Evolutionary conservation across 345 rosid genomes (phyloP).

Genomic region (Corchorus capsularis): DNA sequence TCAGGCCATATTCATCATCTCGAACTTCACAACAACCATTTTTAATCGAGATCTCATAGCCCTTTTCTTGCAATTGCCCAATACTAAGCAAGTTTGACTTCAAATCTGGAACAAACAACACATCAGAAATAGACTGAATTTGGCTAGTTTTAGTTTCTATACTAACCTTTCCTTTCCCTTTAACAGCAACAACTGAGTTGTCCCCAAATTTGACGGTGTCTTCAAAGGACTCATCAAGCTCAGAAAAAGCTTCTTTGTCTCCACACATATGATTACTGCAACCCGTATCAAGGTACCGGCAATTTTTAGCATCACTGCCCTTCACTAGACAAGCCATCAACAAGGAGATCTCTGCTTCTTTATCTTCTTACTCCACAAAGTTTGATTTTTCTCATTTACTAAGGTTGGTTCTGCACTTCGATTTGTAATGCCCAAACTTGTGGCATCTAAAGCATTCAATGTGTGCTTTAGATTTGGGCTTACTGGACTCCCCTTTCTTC

Average conservation of each 20-base stretch:
- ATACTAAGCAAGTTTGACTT: background rate
- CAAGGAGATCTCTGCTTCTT: background rate
- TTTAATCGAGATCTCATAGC: background rate
- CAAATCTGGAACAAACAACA: background rate
- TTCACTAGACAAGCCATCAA: background rate
- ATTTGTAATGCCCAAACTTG: background rate
- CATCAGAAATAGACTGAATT: background rate
- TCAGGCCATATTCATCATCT: background rate
- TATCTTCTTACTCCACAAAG: background rate
- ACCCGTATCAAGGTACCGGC: background rate
- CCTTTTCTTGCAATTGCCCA: background rate
- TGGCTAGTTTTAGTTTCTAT: background rate
- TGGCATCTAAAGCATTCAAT: background rate
- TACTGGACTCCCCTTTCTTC: background rate
- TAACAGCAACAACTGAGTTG: background rate
- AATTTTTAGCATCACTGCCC: no score
- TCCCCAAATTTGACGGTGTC: background rate
- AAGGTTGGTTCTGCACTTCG: background rate
- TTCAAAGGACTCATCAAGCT: background rate
- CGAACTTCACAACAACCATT: background rate
- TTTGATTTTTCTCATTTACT: background rate
- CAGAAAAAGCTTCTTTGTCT: background rate
- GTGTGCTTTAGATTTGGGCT: no score
- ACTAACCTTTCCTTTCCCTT: background rate
- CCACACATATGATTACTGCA: conserved; percentile 6